These are phyloP conservation scores for Dimargaris cristalligena DNA, from an alignment of 192 early-diverging fungal genomes.

Conservation along the genomic window DNA sequence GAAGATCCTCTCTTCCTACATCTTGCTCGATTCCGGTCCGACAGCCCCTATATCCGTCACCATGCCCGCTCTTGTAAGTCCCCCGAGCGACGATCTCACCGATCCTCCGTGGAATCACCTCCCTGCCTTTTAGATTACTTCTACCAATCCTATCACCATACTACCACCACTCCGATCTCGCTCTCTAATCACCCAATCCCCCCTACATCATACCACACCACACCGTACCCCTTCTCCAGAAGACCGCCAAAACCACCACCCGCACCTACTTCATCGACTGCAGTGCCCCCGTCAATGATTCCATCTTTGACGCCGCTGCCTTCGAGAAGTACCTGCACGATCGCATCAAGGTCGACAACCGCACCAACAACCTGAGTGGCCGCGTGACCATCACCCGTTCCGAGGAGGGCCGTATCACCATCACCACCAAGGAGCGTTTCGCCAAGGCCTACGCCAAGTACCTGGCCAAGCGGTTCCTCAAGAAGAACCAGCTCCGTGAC, in stretches of 20 bases:
- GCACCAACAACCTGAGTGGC: constrained; percentile 87
- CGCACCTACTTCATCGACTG: constrained; percentile 86
- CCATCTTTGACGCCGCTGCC: constrained; percentile 90
- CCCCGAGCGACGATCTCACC: too few relatives aligned
- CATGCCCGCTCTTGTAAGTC: too few relatives aligned
- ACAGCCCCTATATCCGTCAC: too few relatives aligned
- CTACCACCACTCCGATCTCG: too few relatives aligned
- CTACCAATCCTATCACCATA: too few relatives aligned
- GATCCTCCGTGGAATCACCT: too few relatives aligned
- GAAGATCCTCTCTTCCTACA: too few relatives aligned
- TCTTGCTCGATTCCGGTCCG: too few relatives aligned
- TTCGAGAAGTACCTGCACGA: constrained; percentile 99
- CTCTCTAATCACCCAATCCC: too few relatives aligned
- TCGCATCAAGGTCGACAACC: constrained; percentile 93
- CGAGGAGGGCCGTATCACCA: constrained; percentile 55
- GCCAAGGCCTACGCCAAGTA: constrained; percentile 99
- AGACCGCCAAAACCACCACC: constrained; percentile 35
- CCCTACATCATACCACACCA: background rate
- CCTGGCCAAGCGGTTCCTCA: constrained; percentile 99
- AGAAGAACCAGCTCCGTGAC: constrained; percentile 98
- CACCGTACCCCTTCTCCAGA: background rate
- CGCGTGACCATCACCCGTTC: constrained; percentile 66
- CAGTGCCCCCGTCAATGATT: constrained; percentile 81
- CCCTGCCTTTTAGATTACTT: too few relatives aligned
- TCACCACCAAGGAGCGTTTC: constrained; percentile 60